Conservation (phyloP, 2,329 filamentous ascomycete species). For the Cladosporium sp. region DNA sequence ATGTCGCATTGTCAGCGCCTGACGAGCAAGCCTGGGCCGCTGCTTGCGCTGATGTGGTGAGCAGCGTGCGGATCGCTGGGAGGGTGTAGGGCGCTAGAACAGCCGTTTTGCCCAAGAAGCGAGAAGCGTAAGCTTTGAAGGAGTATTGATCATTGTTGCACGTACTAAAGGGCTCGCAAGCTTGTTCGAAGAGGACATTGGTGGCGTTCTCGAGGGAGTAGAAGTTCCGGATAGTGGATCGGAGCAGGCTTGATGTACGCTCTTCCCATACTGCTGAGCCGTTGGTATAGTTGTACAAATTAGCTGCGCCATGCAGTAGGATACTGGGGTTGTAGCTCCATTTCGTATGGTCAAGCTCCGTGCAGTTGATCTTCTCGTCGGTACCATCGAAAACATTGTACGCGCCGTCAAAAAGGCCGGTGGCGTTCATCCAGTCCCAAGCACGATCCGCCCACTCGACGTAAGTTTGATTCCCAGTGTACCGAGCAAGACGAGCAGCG, state of each 20-base stretch:
- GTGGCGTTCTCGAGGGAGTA: constrained; percentile 57
- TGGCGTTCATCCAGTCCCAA: constrained; percentile 57
- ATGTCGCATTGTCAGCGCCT: constrained; percentile 41
- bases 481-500: constrained; percentile 68
- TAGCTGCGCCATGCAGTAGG: constrained; percentile 56
- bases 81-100: constrained; percentile 46
- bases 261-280: constrained; percentile 54
- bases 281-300: constrained; percentile 56
- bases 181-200: constrained; percentile 63
- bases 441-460: constrained; percentile 70
- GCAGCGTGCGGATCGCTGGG: constrained; percentile 39
- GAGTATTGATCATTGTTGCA: constrained; percentile 72
- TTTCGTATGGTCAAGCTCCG: constrained; percentile 51
- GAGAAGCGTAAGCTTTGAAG: constrained; percentile 74
- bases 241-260: constrained; percentile 61
- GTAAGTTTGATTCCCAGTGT: constrained; percentile 79
- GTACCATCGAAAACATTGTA: constrained; percentile 59
- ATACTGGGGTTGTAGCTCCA: constrained; percentile 61
- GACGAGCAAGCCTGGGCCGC: constrained; percentile 48
- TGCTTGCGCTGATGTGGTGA: constrained; percentile 44
- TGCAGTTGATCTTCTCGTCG: constrained; percentile 54
- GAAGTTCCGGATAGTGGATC: constrained; percentile 47
- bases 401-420: constrained; percentile 52
- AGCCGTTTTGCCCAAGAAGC: constrained; percentile 58
- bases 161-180: constrained; percentile 60